Evolutionary conservation across 495 filamentous ascomycete species (phyloP), one percentile per base, ranked within the genome.

Genomic region (Chlorociboria aeruginascens): DNA sequence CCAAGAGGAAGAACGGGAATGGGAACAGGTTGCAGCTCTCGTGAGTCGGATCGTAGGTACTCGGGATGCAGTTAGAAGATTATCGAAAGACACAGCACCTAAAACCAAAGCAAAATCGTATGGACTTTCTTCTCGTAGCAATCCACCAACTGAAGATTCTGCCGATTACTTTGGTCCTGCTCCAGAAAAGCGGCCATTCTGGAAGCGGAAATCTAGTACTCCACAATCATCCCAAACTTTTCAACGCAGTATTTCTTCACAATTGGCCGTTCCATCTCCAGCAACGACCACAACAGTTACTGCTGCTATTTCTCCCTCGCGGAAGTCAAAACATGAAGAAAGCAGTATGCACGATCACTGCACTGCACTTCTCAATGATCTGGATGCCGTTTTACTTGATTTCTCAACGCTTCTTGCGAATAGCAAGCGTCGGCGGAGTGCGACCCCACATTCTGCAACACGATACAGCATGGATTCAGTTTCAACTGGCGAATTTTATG

Each of bases 401-500:
- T 96, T 97, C 55, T 82, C 85, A 3, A 68, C 66, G 16, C 69
- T 98, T 8, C 67, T 96, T 25, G 61, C 73, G 9, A 81, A 82
- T 55, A 93, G 81, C 66, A 89, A 89, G 58, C 76, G 85, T 42
- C 76, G 90, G 31, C 81, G 89, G 28, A 63, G 72, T 32, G 77
- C 81, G 6, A 59, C 63, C 29, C 64, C 71, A 4, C 48, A 63
- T 6, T 62, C 77, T 4, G 47, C 71, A 3, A 76, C 85, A 8
- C 79, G 92, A 48, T 69, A 68, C 46, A 95, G 88, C 63, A 74
- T 89, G 33, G 92, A 96, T 55, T 89, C 86, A 8, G 74, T 81
- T 42, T 76, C 79, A 1, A 55, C 52, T 4, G 84, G 92, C 30
- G 93, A 98, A 58, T 98, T 95, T 65, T 98, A 94, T 53, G 92